Conservation (phyloP, 768 basidiomycete species). For the Pisolithus orientalis region DNA sequence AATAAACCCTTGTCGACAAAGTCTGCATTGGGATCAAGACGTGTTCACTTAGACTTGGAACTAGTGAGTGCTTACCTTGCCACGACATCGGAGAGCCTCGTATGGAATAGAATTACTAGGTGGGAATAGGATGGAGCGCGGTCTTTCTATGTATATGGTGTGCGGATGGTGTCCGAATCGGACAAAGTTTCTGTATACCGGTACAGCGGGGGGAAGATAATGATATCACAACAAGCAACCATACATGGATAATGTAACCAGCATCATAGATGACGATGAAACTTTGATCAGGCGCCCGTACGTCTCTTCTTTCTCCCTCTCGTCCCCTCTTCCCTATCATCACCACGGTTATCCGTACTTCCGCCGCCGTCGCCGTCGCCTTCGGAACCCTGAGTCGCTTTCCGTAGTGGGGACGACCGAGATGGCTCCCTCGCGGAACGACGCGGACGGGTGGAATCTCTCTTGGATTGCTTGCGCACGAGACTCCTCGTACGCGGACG, state of each 20-base stretch:
- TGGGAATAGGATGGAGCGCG: not conserved
- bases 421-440: not conserved
- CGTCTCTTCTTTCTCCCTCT: constrained; percentile 27
- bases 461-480: constrained; percentile 19
- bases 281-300: constrained; percentile 7
- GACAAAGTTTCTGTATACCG: not conserved
- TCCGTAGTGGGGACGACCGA: not conserved
- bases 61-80: constrained; percentile 12
- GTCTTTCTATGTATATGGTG: too few relatives aligned
- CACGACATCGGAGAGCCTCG: constrained; percentile 16
- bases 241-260: not conserved
- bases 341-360: constrained; percentile 3
- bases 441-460: constrained; percentile 5
- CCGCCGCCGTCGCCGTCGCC: not conserved
- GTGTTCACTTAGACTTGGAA: too few relatives aligned
- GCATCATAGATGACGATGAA: not conserved
- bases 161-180: not conserved
- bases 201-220: not conserved
- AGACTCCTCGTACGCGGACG: constrained; percentile 19
- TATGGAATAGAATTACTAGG: not conserved
- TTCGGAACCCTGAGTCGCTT: not conserved
- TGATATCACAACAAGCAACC: not conserved
- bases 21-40: constrained; percentile 33
- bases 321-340: constrained; percentile 7
- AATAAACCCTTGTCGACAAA: constrained; percentile 82